These are phyloP conservation scores for Carex cristatella DNA, from an alignment of 176 grass and related monocot species.

Conservation along the genomic window DNA sequence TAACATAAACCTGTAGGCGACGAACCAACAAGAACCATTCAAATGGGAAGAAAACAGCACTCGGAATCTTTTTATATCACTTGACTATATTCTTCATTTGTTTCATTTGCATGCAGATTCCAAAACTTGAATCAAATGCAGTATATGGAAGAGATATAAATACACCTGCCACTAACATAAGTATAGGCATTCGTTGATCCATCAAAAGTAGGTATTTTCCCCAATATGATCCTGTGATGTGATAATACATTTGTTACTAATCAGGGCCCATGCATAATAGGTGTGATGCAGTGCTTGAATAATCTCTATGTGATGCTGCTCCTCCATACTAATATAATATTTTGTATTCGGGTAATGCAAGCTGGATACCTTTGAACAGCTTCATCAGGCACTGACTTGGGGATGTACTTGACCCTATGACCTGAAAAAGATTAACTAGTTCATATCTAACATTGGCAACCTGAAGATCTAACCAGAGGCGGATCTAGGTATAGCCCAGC, in stretches of 20 bases:
- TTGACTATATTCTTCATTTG: constrained; percentile 13
- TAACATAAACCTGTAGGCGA: neutral
- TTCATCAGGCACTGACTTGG: constrained; percentile 32
- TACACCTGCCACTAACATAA: constrained; percentile 84
- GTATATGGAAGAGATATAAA: constrained; percentile 34
- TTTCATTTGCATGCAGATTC: constrained; percentile 9
- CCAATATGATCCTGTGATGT: constrained; percentile 85
- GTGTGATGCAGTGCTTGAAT: neutral
- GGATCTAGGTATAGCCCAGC: too few species aligned
- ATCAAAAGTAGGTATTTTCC: constrained; percentile 87
- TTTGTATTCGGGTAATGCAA: neutral
- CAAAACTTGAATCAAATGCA: constrained; percentile 17
- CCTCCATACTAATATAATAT: neutral
- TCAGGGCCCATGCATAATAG: constrained; percentile 35
- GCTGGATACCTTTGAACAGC: constrained; percentile 55
- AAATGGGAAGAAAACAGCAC: neutral
- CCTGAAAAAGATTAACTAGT: constrained; percentile 51
- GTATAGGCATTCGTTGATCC: constrained; percentile 86
- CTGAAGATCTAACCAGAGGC: neutral
- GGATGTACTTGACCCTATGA: constrained; percentile 78
- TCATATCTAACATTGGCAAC: constrained; percentile 13
- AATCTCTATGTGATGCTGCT: constrained; percentile 3
- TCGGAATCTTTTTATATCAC: neutral
- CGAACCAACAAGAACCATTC: neutral
- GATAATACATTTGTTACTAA: constrained; percentile 40